A percentile compares a stretch with the other conserved stretches of the same genome.
phyloP scores from a whole-genome alignment of 2,329 filamentous ascomycete species.

The Trichoderma koningii region DNA sequence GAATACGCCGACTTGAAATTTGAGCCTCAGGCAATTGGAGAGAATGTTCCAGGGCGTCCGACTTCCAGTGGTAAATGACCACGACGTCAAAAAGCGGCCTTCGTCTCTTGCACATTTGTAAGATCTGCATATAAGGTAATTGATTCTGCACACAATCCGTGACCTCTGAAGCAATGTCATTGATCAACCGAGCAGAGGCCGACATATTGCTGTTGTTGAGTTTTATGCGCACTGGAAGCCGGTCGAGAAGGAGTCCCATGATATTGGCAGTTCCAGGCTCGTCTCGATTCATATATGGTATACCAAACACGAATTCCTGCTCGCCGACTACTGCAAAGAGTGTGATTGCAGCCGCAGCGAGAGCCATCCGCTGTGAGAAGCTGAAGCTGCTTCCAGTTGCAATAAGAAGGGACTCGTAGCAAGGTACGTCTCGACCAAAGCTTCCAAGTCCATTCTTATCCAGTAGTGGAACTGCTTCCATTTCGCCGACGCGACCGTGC shows the following conservation, averaged over 20 bases:
- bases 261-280: neutral
- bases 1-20: neutral
- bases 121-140: neutral
- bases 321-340: neutral
- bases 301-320: neutral
- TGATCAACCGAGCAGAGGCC: neutral
- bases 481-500: neutral
- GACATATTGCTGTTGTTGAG: neutral
- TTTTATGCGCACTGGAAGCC: neutral
- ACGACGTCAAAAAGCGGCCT: conserved; percentile 3
- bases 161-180: neutral
- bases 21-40: conserved; percentile 1
- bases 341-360: neutral
- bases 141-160: neutral
- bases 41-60: conserved; percentile 1
- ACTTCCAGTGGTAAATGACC: conserved; percentile 16
- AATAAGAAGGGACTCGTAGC: conserved; percentile 1
- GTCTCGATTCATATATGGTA: conserved; percentile 14
- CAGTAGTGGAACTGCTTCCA: neutral
- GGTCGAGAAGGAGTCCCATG: conserved; percentile 4
- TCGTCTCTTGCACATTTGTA: neutral
- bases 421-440: neutral
- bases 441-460: neutral
- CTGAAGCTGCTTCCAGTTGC: neutral
- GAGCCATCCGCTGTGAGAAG: neutral